These are phyloP conservation scores for Sapria himalayana DNA, from an alignment of 345 rosid species.

Conservation along the genomic window DNA sequence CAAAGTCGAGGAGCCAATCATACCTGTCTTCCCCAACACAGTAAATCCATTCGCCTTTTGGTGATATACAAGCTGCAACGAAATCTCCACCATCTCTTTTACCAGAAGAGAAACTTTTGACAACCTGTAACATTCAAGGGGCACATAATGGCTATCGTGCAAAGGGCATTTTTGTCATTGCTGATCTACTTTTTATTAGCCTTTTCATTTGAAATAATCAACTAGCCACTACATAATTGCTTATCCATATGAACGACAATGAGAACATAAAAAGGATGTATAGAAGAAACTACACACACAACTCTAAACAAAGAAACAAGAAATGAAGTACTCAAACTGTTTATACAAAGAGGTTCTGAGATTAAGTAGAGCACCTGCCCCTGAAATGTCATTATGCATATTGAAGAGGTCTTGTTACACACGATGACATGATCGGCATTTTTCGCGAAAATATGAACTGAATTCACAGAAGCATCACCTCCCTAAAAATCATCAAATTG, in stretches of 20 bases:
- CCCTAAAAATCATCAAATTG: constrained; percentile 28
- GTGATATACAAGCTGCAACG: constrained; percentile 73
- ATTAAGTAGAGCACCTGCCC: constrained; percentile 49
- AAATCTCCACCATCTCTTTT: constrained; percentile 96
- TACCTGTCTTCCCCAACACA: constrained; percentile 91
- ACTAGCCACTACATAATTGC: too few species aligned
- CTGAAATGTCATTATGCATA: constrained; percentile 91
- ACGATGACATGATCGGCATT: constrained; percentile 75
- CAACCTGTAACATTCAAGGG: constrained; percentile 62
- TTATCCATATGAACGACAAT: too few species aligned
- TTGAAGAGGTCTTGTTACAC: constrained; percentile 78
- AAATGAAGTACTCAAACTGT: too few species aligned
- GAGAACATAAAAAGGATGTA: too few species aligned
- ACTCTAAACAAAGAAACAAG: too few species aligned
- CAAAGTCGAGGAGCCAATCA: too few species aligned
- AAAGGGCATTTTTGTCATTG: too few species aligned
- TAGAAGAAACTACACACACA: too few species aligned
- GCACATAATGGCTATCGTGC: too few species aligned
- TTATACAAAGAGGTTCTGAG: too few species aligned
- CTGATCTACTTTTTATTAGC: too few species aligned
- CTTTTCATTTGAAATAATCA: too few species aligned
- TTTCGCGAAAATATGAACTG: constrained; percentile 79
- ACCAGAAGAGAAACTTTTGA: constrained; percentile 96
- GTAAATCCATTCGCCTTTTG: constrained; percentile 96
- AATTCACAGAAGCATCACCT: constrained; percentile 95